Conservation (phyloP, 345 rosid genomes). For the Brassica cretica region DNA sequence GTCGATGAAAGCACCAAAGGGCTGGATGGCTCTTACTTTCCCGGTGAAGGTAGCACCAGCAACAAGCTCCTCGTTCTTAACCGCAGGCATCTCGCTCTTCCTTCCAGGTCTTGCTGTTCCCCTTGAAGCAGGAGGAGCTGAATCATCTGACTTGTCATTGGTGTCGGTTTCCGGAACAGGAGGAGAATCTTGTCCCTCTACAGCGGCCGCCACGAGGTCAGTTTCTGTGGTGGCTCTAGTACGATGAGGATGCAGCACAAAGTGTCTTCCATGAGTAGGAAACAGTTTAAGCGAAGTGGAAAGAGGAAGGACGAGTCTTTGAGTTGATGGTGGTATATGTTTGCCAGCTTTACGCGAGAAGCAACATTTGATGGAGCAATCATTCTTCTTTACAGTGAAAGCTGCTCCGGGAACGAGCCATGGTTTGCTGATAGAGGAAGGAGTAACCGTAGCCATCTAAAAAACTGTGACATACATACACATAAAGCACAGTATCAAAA, state of each 20-base stretch:
- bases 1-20: conserved; percentile 87
- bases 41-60: conserved; percentile 82
- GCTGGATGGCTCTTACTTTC: conserved; percentile 87
- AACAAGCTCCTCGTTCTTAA: conserved; percentile 76
- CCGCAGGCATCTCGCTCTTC: conserved; percentile 80
- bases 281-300: conserved; percentile 52
- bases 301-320: conserved; percentile 46
- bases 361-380: conserved; percentile 48
- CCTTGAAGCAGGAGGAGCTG: conserved; percentile 40
- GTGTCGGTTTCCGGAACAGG: conserved; percentile 45
- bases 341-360: conserved; percentile 48
- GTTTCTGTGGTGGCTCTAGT: conserved; percentile 66
- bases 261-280: conserved; percentile 46
- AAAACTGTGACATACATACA: conserved; percentile 17
- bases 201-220: conserved; percentile 59
- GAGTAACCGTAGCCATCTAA: conserved; percentile 62
- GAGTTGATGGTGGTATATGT: conserved; percentile 39
- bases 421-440: conserved; percentile 57
- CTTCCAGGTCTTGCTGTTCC: conserved; percentile 51
- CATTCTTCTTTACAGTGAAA: conserved; percentile 45
- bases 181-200: conserved; percentile 63
- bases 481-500: not conserved
- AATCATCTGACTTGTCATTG: conserved; percentile 39
- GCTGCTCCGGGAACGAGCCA: conserved; percentile 60
- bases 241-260: conserved; percentile 44